Base-by-base conservation (phyloP, 805 yeast species). In the Candida orba region DNA sequence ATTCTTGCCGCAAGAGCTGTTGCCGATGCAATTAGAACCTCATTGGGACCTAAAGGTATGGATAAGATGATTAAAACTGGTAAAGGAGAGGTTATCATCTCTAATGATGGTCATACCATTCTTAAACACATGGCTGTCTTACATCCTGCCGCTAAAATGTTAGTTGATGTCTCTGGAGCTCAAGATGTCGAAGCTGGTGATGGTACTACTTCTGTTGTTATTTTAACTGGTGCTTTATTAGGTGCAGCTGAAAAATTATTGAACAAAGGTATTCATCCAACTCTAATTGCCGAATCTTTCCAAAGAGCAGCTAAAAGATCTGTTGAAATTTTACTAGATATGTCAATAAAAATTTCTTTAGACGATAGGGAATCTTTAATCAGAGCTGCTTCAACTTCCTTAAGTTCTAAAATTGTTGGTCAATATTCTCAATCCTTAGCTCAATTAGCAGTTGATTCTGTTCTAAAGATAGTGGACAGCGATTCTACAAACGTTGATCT, bases 101-200 rank as follows among this genome's bases (percentile, higher is more conserved):
- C 98, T 50, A 93, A 93, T 64, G 99, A 93, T 67, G 99, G 99
- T 30, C 98, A 95, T 65, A 93, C 99, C 4, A 93, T 93, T 54
- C 71, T 91, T 54, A 81, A 86, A 57, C 97, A 93, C 64, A 93
- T 93, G 98, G 98, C 99, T 2, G 95, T 93, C 40, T 75, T 93
- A 62, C 99, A 93, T 63, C 99, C 99, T 3, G 99, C 96, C 2
- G 99, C 99, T 1, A 84, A 89, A 59, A 93, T 93, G 98, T 71
- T 79, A n/a, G 99, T 93, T 37, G 98, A 93, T 62, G 86, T 93
- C 24, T 84, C 95, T 47, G 96, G 90, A 35, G 98, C 99, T 1
- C 99, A 93, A 67, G 99, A 93, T 57, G 84, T 90, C 33, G 99
- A 90, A 65, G 99, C 98, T n/a, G 99, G 99, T 44, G 99, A 93